These are phyloP conservation scores for Cichorium intybus DNA, from an alignment of 140 eudicot genomes.

Conservation along the genomic window DNA sequence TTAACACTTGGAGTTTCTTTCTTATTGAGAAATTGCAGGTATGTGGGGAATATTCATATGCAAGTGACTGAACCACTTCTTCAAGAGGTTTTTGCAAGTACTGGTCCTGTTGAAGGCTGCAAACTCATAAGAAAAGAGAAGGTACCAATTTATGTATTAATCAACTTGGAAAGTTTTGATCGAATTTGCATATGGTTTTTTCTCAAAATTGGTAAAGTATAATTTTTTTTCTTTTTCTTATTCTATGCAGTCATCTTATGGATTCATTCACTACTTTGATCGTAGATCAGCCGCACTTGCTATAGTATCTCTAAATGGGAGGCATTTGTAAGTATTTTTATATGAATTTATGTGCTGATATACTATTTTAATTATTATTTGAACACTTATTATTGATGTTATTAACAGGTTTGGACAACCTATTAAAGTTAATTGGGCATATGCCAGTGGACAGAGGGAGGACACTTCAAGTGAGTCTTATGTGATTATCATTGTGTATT, in stretches of 20 bases:
- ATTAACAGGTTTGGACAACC: slow-evolving; percentile 95
- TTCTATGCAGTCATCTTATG: slow-evolving; percentile 89
- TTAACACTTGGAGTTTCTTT: slow-evolving; percentile 35
- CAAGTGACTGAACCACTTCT: slow-evolving; percentile 97
- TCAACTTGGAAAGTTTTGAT: background rate
- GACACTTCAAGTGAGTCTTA: slow-evolving; percentile 76
- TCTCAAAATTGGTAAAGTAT: background rate
- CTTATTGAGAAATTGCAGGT: slow-evolving; percentile 74
- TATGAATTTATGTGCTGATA: background rate
- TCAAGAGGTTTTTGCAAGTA: slow-evolving; percentile 87
- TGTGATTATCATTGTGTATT: background rate
- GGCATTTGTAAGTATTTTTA: slow-evolving; percentile 73
- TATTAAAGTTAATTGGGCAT: slow-evolving; percentile 97
- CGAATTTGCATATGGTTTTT: background rate
- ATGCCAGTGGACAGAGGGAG: slow-evolving; percentile 97
- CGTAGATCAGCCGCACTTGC: slow-evolving; percentile 96
- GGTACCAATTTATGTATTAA: slow-evolving; percentile 33
- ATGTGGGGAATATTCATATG: slow-evolving; percentile 91
- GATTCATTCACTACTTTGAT: slow-evolving; percentile 83
- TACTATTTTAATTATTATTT: background rate
- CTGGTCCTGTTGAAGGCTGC: slow-evolving; percentile 96
- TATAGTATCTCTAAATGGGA: slow-evolving; percentile 75
- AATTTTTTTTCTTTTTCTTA: background rate
- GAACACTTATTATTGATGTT: slow-evolving; percentile 10
- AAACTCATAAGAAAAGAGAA: slow-evolving; percentile 94